phyloP scores from a whole-genome alignment of 1,284 basidiomycete species.

The Paramarasmius palmivorus region DNA sequence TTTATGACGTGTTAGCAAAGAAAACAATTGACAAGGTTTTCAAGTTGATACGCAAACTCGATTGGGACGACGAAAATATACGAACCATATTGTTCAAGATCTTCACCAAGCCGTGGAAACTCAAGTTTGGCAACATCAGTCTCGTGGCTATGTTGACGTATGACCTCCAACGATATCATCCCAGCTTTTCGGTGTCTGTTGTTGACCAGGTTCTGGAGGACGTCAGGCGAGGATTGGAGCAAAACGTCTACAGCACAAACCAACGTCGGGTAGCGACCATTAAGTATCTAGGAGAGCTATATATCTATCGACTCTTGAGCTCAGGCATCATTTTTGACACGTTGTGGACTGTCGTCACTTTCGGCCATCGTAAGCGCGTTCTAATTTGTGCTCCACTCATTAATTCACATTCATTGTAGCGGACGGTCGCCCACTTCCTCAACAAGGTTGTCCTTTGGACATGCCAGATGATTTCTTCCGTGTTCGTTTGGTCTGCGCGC shows the following conservation, averaged over 20 bases:
- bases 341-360: conserved; percentile 94
- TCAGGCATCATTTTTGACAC: conserved; percentile 92
- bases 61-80: conserved; percentile 84
- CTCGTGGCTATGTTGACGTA: conserved; percentile 94
- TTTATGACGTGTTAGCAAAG: conserved; percentile 90
- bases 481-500: conserved; percentile 85
- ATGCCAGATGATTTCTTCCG: conserved; percentile 97
- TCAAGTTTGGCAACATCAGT: conserved; percentile 89
- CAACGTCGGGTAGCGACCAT: conserved; percentile 90
- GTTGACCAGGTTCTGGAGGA: conserved; percentile 96
- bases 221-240: conserved; percentile 87
- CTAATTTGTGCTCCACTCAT: conserved; percentile 4
- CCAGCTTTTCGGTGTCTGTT: conserved; percentile 84
- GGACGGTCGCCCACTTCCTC: conserved; percentile 87
- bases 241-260: conserved; percentile 94
- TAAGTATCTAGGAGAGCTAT: conserved; percentile 95
- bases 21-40: conserved; percentile 93
- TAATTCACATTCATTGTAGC: conserved; percentile 45
- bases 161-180: conserved; percentile 91
- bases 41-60: conserved; percentile 88
- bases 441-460: conserved; percentile 77
- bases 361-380: conserved; percentile 85
- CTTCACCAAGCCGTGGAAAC: conserved; percentile 96
- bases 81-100: conserved; percentile 66
- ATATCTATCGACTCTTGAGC: conserved; percentile 94